These are phyloP conservation scores for Tolypocladium ovalisporum DNA, from an alignment of 2,329 filamentous ascomycete genomes.

Conservation along the genomic window DNA sequence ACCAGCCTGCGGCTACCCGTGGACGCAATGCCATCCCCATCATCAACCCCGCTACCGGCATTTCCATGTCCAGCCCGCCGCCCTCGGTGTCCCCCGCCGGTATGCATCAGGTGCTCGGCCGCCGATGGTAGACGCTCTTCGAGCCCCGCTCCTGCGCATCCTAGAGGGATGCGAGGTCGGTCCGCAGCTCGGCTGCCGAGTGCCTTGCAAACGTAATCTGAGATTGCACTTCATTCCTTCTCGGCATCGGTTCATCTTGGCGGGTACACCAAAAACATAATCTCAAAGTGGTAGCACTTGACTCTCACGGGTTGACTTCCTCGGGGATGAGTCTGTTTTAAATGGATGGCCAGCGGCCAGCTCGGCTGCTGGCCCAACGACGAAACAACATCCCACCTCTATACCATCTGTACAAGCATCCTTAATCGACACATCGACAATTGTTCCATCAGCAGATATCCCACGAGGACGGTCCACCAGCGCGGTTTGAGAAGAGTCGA, in stretches of 20 bases:
- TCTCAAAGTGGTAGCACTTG: slow-evolving; percentile 28
- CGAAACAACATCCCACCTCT: slow-evolving; percentile 14
- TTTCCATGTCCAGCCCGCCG: slow-evolving; percentile 79
- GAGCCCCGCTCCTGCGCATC: slow-evolving; percentile 18
- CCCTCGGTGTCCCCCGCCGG: slow-evolving; percentile 55
- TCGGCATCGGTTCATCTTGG: slow-evolving; percentile 37
- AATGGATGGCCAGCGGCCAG: slow-evolving; percentile 11
- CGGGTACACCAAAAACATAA: slow-evolving; percentile 29
- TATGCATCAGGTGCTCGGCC: slow-evolving; percentile 44
- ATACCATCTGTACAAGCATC: slow-evolving; percentile 34
- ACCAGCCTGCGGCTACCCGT: slow-evolving; percentile 83
- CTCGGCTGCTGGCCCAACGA: slow-evolving; percentile 18
- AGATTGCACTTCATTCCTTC: slow-evolving; percentile 26
- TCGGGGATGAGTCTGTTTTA: slow-evolving; percentile 16
- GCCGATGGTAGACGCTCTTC: slow-evolving; percentile 38
- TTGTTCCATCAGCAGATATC: slow-evolving; percentile 17
- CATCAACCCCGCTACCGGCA: slow-evolving; percentile 87
- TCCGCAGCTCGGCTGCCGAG: slow-evolving; percentile 23
- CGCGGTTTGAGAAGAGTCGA: slow-evolving; percentile 33
- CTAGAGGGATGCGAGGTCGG: slow-evolving; percentile 18
- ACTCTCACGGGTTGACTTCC: slow-evolving; percentile 26
- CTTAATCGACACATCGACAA: slow-evolving; percentile 33
- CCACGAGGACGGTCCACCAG: slow-evolving; percentile 22
- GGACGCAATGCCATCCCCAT: slow-evolving; percentile 94
- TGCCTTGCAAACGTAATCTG: slow-evolving; percentile 23